Percentiles rank a stretch among this genome's conserved stretches.
phyloP scores from a whole-genome alignment of 257 asterid species.

The Plantago ovata region DNA sequence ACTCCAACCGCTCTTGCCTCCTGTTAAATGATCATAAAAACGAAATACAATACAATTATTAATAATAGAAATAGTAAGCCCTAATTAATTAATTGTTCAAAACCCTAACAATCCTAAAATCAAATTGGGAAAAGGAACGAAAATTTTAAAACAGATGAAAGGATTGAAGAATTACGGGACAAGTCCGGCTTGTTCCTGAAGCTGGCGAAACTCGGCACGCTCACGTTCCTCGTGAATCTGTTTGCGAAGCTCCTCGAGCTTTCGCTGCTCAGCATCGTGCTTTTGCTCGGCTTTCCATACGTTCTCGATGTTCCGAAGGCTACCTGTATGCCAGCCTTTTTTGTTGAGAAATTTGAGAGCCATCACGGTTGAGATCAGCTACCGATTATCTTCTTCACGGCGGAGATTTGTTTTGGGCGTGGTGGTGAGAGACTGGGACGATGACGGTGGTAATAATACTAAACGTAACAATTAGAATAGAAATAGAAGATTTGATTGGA shows the following conservation, averaged over 20 bases:
- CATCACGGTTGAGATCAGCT: constrained; percentile 27
- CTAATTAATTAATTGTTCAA: neutral
- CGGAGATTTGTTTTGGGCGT: too few relatives aligned
- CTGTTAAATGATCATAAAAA: constrained; percentile 28
- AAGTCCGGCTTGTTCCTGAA: constrained; percentile 91
- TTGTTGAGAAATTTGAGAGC: constrained; percentile 91
- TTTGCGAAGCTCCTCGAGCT: constrained; percentile 89
- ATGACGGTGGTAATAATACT: too few relatives aligned
- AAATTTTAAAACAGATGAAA: too few relatives aligned
- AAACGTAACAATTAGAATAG: too few relatives aligned
- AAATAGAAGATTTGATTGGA: too few relatives aligned
- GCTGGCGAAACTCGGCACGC: constrained; percentile 88
- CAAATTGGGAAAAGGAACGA: neutral
- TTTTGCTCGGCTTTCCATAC: constrained; percentile 99
- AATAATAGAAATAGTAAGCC: constrained; percentile 4
- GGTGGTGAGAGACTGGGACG: too few relatives aligned
- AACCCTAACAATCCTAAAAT: constrained; percentile 16
- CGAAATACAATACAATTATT: neutral
- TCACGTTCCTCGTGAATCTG: constrained; percentile 93
- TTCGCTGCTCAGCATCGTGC: constrained; percentile 87
- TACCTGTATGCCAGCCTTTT: constrained; percentile 99
- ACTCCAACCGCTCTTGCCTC: constrained; percentile 90
- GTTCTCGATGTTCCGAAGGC: constrained; percentile 93
- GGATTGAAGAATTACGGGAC: constrained; percentile 44
- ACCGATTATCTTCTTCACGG: too few relatives aligned